These are phyloP conservation scores for Botryotinia narcissicola DNA, from an alignment of 2,329 filamentous ascomycete genomes.

Conservation along the genomic window DNA sequence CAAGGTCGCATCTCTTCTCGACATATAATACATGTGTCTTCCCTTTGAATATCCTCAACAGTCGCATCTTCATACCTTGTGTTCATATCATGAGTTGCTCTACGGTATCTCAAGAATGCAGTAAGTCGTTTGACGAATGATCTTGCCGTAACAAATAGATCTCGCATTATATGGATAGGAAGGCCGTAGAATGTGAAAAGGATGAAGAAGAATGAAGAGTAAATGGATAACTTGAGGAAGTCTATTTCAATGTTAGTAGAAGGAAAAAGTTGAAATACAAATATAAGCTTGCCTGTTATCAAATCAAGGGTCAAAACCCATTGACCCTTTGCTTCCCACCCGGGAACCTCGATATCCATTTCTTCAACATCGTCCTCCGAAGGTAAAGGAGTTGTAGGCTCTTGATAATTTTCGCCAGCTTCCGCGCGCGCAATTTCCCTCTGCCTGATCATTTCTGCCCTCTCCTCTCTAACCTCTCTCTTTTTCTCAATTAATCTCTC, in stretches of 20 bases:
- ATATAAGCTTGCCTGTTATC: conserved; percentile 60
- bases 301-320: conserved; percentile 89
- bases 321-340: conserved; percentile 94
- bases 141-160: conserved; percentile 89
- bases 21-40: conserved; percentile 97
- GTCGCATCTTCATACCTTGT: conserved; percentile 86
- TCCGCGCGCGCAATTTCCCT: conserved; percentile 40
- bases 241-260: conserved; percentile 51
- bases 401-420: conserved; percentile 29
- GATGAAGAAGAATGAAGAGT: conserved; percentile 88
- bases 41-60: conserved; percentile 75
- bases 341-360: conserved; percentile 90
- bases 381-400: conserved; percentile 49
- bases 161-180: conserved; percentile 93
- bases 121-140: conserved; percentile 89
- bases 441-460: conserved; percentile 47
- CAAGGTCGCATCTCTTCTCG: conserved; percentile 92
- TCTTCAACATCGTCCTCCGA: conserved; percentile 79
- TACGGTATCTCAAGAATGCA: conserved; percentile 85
- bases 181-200: conserved; percentile 91
- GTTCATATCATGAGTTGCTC: conserved; percentile 93
- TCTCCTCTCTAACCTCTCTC: conserved; percentile 61
- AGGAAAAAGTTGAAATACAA: neutral
- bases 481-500: conserved; percentile 67
- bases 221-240: conserved; percentile 86